phyloP scores from a whole-genome alignment of 2,329 filamentous ascomycete species.

The Ceratocystis eucalypticola region DNA sequence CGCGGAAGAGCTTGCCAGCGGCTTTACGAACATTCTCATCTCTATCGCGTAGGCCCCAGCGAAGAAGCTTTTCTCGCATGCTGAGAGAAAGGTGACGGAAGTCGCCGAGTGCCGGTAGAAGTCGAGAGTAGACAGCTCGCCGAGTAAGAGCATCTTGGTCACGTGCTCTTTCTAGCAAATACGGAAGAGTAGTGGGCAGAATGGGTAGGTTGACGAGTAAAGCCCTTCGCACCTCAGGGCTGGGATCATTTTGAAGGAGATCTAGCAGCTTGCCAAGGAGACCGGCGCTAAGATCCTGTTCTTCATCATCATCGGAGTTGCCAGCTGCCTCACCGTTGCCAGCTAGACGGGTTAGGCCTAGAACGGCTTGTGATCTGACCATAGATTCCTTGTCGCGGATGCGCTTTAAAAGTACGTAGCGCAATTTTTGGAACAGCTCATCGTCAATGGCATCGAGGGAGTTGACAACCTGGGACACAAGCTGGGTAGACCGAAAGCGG shows the following conservation, averaged over 20 bases:
- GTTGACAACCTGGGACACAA: conserved; percentile 83
- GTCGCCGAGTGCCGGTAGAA: conserved; percentile 80
- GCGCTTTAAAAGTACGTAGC: conserved; percentile 65
- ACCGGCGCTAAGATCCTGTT: conserved; percentile 50
- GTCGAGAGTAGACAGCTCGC: conserved; percentile 70
- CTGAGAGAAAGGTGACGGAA: conserved; percentile 86
- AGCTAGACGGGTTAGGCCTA: conserved; percentile 75
- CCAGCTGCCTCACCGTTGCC: conserved; percentile 61
- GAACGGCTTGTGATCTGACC: conserved; percentile 80
- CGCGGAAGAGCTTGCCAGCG: conserved; percentile 75
- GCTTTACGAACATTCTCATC: conserved; percentile 92
- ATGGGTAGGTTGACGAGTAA: conserved; percentile 85
- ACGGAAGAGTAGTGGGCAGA: conserved; percentile 66
- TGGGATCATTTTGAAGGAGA: conserved; percentile 84
- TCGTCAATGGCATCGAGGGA: conserved; percentile 86
- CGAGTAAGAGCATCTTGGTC: conserved; percentile 78
- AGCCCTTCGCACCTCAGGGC: conserved; percentile 79
- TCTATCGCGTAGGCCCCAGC: conserved; percentile 87
- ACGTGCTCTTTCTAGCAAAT: conserved; percentile 76
- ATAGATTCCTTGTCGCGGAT: conserved; percentile 89
- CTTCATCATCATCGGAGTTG: conserved; percentile 57
- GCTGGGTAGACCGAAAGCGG: conserved; percentile 76
- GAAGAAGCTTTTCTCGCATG: conserved; percentile 86
- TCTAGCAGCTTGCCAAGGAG: conserved; percentile 74
- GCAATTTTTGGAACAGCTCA: conserved; percentile 71